phyloP scores from a whole-genome alignment of 345 rosid genomes.

The Eucalyptus virginea region DNA sequence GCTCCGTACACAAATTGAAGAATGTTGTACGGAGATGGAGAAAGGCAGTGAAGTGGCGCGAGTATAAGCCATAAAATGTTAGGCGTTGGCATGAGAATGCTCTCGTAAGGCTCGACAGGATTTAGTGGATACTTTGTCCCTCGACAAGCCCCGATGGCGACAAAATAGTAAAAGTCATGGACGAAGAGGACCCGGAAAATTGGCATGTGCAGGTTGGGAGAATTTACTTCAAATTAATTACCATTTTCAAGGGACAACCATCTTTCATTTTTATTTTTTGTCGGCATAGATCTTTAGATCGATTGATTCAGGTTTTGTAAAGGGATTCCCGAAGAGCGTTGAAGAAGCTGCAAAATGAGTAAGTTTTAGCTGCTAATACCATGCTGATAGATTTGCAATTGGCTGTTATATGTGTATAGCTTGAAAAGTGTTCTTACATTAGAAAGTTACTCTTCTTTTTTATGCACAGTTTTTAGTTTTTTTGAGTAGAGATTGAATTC shows the following conservation, averaged over 20 bases:
- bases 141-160: too few relatives aligned
- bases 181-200: slow-evolving; percentile 39
- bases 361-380: background rate
- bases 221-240: background rate
- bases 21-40: fast-evolving
- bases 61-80: fast-evolving
- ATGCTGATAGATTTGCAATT: background rate
- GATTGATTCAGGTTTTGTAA: slow-evolving; percentile 61
- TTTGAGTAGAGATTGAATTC: too few relatives aligned
- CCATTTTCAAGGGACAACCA: background rate
- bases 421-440: too few relatives aligned
- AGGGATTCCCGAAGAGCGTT: slow-evolving; percentile 40
- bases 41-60: fast-evolving
- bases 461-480: too few relatives aligned
- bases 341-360: slow-evolving; percentile 42
- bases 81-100: too few relatives aligned
- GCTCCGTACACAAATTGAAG: fast-evolving
- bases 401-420: background rate
- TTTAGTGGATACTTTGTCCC: too few relatives aligned
- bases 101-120: too few relatives aligned
- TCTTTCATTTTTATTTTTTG: background rate
- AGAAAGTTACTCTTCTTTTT: too few relatives aligned
- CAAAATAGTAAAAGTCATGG: background rate
- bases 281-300: slow-evolving; percentile 43
- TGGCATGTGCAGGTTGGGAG: slow-evolving; percentile 52